Evolutionary conservation across 371 early-diverging fungal species (phyloP), one percentile per base, ranked within the genome.

Genomic region (Mucor indicus): DNA sequence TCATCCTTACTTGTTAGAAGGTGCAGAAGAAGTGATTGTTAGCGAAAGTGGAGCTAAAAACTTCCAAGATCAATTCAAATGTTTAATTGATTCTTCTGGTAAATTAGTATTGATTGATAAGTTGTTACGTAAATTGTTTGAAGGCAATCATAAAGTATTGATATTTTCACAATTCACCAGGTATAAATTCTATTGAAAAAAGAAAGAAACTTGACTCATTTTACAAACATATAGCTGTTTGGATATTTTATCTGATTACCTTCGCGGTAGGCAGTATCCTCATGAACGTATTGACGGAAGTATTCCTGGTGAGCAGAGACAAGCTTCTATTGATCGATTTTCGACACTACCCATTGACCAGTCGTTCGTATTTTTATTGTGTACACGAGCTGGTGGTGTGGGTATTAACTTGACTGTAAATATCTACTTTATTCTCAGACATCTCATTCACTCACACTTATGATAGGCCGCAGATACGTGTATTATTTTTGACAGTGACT

Each of bases 241-340:
- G 55, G 96, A 97, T 67, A 79, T 98, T 20, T 75, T 97, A 38
- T 90, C 89, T 44, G 96, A 96, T 61, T 95, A 95, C 62, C 72
- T 93, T 47, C 83, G 83, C 21, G 84, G 87, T 15, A 70, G 85
- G 13, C 70, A 64, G 5, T 94, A 90, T 65, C 74, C 75, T 25
- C 90, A 83, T 66, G 94, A 94, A 62, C 84, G 94, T 31, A 96
- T 96, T 49, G 96, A 96, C 60, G 98, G 92, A 17, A 79, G 83
- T 48, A 77, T 91, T 21, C 84, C 92, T 23, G 90, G 91, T 25
- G 96, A 94, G 33, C 74, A 86, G 51, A 80, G 99, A 15, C 97
- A 97, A 63, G 92, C 93, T n/a, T 87, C 94, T 6, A 96, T 98
- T 64, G 96, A 96, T 69, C 81, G 95, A 20, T 98, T 96, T 67